A percentile compares a stretch with the other conserved stretches of the same genome.
Conservation (phyloP, 2,329 filamentous ascomycete species). For the Clonostachys chloroleuca region DNA sequence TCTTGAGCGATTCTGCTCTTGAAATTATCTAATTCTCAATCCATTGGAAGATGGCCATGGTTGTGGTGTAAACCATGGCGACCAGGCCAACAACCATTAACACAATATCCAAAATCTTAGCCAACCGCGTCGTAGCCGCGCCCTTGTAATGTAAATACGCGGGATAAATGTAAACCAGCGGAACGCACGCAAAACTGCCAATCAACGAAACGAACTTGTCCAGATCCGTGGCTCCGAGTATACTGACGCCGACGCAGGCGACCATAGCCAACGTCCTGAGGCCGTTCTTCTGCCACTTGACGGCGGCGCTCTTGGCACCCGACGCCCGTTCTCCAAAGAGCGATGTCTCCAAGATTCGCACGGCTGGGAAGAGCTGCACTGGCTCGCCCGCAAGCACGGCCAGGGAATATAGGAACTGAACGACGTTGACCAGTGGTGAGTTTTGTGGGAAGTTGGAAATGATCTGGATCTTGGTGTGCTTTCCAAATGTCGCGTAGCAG, state of each 20-base stretch:
- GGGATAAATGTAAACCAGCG: constrained; percentile 74
- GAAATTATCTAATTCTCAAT: constrained; percentile 9
- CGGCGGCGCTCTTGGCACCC: constrained; percentile 58
- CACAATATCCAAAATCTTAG: constrained; percentile 53
- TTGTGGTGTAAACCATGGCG: constrained; percentile 69
- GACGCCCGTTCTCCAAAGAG: constrained; percentile 61
- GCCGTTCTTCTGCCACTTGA: constrained; percentile 75
- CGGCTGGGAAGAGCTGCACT: constrained; percentile 70
- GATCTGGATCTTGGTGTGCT: constrained; percentile 65
- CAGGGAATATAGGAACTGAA: constrained; percentile 70
- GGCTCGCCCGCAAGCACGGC: constrained; percentile 71
- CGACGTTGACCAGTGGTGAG: constrained; percentile 68
- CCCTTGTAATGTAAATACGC: constrained; percentile 66
- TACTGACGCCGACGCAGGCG: constrained; percentile 56
- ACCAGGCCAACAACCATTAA: constrained; percentile 60
- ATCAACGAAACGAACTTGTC: constrained; percentile 74
- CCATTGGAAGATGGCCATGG: constrained; percentile 46
- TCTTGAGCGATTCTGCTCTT: no score
- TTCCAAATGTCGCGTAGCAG: constrained; percentile 71
- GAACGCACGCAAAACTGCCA: constrained; percentile 69
- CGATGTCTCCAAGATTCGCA: constrained; percentile 65
- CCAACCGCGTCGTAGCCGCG: constrained; percentile 50
- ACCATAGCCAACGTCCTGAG: constrained; percentile 54
- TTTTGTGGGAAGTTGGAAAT: constrained; percentile 72
- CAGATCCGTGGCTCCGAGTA: constrained; percentile 62